phyloP scores from a whole-genome alignment of 2,329 filamentous ascomycete species.

The Fusarium burgessii region DNA sequence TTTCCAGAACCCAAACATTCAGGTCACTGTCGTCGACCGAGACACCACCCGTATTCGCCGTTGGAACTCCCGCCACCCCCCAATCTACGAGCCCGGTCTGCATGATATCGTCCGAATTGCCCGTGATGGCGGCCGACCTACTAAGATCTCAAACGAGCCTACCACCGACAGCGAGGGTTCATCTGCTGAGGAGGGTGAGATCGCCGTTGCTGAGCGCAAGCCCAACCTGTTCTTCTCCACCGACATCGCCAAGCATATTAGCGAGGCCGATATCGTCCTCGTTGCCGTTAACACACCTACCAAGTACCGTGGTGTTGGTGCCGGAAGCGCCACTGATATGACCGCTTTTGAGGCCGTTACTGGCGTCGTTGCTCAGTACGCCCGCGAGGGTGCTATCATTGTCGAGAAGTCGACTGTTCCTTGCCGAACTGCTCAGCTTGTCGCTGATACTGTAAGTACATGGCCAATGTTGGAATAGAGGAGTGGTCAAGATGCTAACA shows the following conservation, averaged over 20 bases:
- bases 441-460: constrained; percentile 72
- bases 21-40: constrained; percentile 80
- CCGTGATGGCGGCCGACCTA: constrained; percentile 67
- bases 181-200: constrained; percentile 50
- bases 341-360: constrained; percentile 78
- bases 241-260: constrained; percentile 70
- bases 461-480: background rate
- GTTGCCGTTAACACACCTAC: constrained; percentile 85
- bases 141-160: constrained; percentile 55
- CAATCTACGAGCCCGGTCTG: constrained; percentile 81
- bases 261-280: constrained; percentile 78
- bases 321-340: constrained; percentile 79
- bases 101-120: constrained; percentile 74
- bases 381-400: constrained; percentile 76
- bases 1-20: constrained; percentile 76
- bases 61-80: constrained; percentile 80
- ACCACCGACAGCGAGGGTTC: constrained; percentile 48
- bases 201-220: constrained; percentile 57
- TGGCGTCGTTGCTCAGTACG: constrained; percentile 73
- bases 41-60: constrained; percentile 73
- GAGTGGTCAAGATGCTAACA: constrained; percentile 11
- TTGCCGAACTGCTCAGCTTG: constrained; percentile 77
- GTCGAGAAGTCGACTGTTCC: constrained; percentile 88
- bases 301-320: constrained; percentile 76
- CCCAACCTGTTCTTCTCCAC: constrained; percentile 82